Conservation (phyloP, 2,329 filamentous ascomycete genomes). For the Xylogone sp. region DNA sequence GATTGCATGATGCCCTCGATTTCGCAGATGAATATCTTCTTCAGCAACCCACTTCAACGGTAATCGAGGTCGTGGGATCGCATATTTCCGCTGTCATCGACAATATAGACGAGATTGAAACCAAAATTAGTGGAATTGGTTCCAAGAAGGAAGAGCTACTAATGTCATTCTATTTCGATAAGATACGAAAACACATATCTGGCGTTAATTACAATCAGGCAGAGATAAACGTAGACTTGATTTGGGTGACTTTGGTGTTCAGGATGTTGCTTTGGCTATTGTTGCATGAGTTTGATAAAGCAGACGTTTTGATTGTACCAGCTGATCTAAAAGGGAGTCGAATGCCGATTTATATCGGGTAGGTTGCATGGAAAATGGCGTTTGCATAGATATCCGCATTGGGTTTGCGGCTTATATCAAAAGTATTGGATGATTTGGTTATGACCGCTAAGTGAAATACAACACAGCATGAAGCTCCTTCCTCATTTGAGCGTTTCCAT, state of each 20-base stretch:
- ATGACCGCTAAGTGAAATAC: too few relatives aligned
- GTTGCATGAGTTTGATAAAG: conserved; percentile 53
- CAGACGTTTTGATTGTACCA: conserved; percentile 48
- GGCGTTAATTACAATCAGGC: conserved; percentile 15
- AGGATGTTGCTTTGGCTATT: conserved; percentile 56
- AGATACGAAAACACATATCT: conserved; percentile 33
- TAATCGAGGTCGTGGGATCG: conserved; percentile 18
- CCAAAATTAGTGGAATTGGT: conserved; percentile 20
- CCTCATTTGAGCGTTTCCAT: too few relatives aligned
- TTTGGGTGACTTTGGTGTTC: conserved; percentile 54
- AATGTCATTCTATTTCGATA: conserved; percentile 49
- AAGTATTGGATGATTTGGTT: neutral
- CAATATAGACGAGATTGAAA: conserved; percentile 41
- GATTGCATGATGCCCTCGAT: conserved; percentile 24
- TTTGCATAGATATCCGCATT: neutral
- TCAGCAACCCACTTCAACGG: conserved; percentile 8
- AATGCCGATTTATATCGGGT: conserved; percentile 53
- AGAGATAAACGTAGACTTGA: conserved; percentile 22
- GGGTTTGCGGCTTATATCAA: neutral
- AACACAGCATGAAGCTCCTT: too few relatives aligned
- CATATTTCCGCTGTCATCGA: conserved; percentile 31
- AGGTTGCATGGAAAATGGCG: conserved; percentile 1
- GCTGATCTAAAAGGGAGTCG: conserved; percentile 51
- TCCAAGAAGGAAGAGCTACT: conserved; percentile 46
- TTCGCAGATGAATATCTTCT: conserved; percentile 17